Percentiles rank a stretch among this genome's conserved stretches.
Conservation (phyloP, 768 basidiomycete genomes). For the Lentinula lateritia region DNA sequence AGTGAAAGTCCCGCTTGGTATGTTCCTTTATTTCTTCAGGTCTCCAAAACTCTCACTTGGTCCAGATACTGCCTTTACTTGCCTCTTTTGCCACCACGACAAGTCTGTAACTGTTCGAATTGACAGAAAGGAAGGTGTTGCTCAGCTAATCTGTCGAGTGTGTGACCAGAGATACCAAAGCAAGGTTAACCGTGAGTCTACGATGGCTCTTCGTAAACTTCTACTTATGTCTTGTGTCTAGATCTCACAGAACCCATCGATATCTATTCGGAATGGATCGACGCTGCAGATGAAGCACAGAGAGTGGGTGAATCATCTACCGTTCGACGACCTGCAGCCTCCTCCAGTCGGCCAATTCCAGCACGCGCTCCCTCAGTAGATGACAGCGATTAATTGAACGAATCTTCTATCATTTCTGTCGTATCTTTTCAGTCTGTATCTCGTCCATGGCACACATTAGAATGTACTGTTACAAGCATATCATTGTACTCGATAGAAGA, state of each 20-base stretch:
- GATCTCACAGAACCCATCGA: conserved; percentile 86
- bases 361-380: conserved; percentile 31
- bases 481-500: background rate
- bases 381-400: conserved; percentile 45
- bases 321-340: conserved; percentile 51
- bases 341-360: conserved; percentile 45
- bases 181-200: conserved; percentile 72
- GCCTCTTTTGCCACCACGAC: conserved; percentile 87
- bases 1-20: conserved; percentile 71
- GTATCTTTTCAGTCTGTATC: background rate
- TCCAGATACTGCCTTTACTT: conserved; percentile 78
- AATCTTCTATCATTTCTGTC: background rate
- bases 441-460: background rate
- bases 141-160: conserved; percentile 74
- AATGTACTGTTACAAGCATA: background rate
- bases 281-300: conserved; percentile 81
- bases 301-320: conserved; percentile 38
- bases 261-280: conserved; percentile 90
- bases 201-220: conserved; percentile 9
- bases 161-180: conserved; percentile 87
- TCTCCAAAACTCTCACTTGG: background rate
- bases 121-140: conserved; percentile 82
- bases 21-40: conserved; percentile 14
- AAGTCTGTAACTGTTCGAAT: conserved; percentile 82
- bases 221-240: conserved; percentile 22